Conservation (phyloP, 371 early-diverging fungal species). For the Mucor saturninus region DNA sequence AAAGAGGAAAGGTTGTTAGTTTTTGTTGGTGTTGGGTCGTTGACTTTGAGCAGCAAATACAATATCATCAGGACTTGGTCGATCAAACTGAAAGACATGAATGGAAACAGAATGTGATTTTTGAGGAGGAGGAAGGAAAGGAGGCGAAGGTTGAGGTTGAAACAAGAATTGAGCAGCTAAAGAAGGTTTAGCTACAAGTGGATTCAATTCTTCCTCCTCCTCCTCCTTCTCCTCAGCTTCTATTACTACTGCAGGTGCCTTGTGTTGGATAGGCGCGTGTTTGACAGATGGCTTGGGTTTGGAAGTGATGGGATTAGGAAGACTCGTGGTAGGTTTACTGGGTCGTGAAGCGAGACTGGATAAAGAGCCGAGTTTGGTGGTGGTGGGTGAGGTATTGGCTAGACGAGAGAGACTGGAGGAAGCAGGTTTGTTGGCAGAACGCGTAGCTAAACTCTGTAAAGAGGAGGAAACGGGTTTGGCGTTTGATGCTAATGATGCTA, state of each 20-base stretch:
- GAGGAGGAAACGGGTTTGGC: conserved; percentile 23
- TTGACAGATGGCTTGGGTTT: not conserved
- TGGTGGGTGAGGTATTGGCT: conserved; percentile 1
- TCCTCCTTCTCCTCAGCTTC: conserved; percentile 1
- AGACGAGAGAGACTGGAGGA: conserved; percentile 10
- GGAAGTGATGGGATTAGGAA: conserved; percentile 8
- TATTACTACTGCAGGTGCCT: not conserved
- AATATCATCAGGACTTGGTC: conserved; percentile 86
- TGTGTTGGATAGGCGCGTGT: not conserved
- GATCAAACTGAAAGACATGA: conserved; percentile 68
- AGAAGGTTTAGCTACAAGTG: conserved; percentile 54
- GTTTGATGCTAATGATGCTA: conserved; percentile 8
- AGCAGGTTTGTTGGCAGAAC: conserved; percentile 1
- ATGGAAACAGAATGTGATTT: conserved; percentile 17
- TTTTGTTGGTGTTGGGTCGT: conserved; percentile 31
- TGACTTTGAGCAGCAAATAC: conserved; percentile 68
- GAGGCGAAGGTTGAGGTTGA: conserved; percentile 15
- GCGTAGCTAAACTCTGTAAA: conserved; percentile 36
- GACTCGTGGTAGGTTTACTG: not conserved
- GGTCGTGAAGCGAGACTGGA: conserved; percentile 2
- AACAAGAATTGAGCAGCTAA: conserved; percentile 54
- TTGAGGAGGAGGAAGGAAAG: not conserved
- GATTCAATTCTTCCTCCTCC: conserved; percentile 7
- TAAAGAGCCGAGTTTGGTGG: not conserved
- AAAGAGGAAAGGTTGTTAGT: conserved; percentile 3